phyloP scores from a whole-genome alignment of 2,329 filamentous ascomycete genomes.

The Fusarium guadeloupense region DNA sequence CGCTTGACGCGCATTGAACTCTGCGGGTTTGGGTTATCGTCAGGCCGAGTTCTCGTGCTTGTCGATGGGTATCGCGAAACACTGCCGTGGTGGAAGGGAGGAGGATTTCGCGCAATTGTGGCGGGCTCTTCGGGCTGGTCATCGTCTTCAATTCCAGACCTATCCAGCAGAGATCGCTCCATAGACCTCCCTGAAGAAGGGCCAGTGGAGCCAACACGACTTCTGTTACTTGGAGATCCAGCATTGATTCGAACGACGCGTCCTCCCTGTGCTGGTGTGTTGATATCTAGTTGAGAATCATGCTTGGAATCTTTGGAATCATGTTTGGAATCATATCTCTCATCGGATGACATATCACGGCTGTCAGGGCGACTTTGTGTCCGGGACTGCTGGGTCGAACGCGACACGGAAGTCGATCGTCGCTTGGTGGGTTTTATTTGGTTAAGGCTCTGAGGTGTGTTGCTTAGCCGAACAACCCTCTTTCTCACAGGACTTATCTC shows the following conservation, averaged over 20 bases:
- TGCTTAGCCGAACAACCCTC: conserved; percentile 66
- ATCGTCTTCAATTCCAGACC: conserved; percentile 54
- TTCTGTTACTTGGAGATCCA: conserved; percentile 59
- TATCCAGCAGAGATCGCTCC: conserved; percentile 49
- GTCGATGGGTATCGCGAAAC: conserved; percentile 63
- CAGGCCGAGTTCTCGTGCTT: conserved; percentile 60
- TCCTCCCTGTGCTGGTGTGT: conserved; percentile 62
- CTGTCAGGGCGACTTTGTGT: conserved; percentile 53
- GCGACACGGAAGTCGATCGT: conserved; percentile 62
- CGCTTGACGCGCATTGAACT: conserved; percentile 82
- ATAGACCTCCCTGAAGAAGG: conserved; percentile 50
- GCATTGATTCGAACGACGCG: conserved; percentile 65
- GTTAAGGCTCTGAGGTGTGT: conserved; percentile 56
- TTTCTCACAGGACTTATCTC: conserved; percentile 65
- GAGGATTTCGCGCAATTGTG: conserved; percentile 59
- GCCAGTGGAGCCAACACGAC: conserved; percentile 49
- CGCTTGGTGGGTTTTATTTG: conserved; percentile 55
- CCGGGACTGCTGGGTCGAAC: conserved; percentile 45
- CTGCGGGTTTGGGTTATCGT: conserved; percentile 72
- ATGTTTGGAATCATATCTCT: conserved; percentile 47
- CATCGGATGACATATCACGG: conserved; percentile 54
- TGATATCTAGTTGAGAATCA: conserved; percentile 54
- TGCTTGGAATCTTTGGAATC: conserved; percentile 32
- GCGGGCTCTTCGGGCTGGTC: conserved; percentile 60
- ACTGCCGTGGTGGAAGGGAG: conserved; percentile 60